These are phyloP conservation scores for Candida gorgasii DNA, from an alignment of 805 yeast species.

Conservation along the genomic window DNA sequence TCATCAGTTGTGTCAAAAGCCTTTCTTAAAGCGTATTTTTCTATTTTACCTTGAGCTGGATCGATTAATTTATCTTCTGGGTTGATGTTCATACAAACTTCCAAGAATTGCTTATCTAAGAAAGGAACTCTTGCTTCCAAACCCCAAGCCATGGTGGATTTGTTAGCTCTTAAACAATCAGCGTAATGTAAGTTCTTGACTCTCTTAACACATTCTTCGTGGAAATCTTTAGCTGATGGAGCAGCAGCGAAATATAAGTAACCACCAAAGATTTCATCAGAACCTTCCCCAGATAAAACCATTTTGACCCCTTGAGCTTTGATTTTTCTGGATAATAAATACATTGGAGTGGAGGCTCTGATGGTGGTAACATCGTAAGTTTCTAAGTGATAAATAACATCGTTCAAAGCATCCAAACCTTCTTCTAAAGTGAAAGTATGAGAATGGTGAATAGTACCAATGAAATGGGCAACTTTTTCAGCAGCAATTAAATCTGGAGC, in stretches of 20 bases:
- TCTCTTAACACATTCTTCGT: slow-evolving; percentile 90
- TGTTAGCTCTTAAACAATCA: slow-evolving; percentile 98
- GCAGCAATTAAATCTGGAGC: slow-evolving; percentile 99
- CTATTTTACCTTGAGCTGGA: slow-evolving; percentile 73
- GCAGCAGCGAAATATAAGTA: slow-evolving; percentile 97
- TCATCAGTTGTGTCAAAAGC: slow-evolving; percentile 94
- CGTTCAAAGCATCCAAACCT: slow-evolving; percentile 93
- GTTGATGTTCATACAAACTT: slow-evolving; percentile 90
- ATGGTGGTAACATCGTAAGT: slow-evolving; percentile 98
- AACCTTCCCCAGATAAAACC: slow-evolving; percentile 99
- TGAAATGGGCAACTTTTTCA: slow-evolving; percentile 91
- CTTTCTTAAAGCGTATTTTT: slow-evolving; percentile 94
- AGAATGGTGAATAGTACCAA: slow-evolving; percentile 96
- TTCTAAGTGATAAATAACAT: slow-evolving; percentile 93
- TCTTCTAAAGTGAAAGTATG: slow-evolving; percentile 96
- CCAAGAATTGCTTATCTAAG: slow-evolving; percentile 90
- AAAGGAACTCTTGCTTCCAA: slow-evolving; percentile 99
- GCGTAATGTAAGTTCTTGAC: slow-evolving; percentile 96
- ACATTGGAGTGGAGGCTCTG: slow-evolving; percentile 99
- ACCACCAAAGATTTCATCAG: slow-evolving; percentile 99
- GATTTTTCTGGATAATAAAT: slow-evolving; percentile 90
- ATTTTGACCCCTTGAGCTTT: slow-evolving; percentile 99
- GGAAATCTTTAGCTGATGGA: slow-evolving; percentile 91
- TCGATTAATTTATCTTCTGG: slow-evolving; percentile 89
- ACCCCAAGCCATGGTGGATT: slow-evolving; percentile 99